These are phyloP conservation scores for Cryomyces minteri DNA, from an alignment of 495 filamentous ascomycete genomes.

Conservation along the genomic window DNA sequence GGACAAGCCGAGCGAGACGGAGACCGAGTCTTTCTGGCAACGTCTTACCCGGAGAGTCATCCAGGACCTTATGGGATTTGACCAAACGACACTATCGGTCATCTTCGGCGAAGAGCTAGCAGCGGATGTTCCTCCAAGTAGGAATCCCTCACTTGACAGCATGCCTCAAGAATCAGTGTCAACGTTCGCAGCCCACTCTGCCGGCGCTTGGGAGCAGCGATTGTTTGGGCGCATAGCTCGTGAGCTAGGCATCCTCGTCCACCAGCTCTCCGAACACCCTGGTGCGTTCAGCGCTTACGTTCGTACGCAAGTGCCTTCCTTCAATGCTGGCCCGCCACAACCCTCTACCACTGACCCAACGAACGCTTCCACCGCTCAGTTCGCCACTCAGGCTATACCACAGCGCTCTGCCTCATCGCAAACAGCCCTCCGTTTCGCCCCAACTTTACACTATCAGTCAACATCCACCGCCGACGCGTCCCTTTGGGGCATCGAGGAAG, in stretches of 20 bases:
- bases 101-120: constrained; percentile 67
- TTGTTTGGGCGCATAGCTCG: constrained; percentile 69
- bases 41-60: constrained; percentile 74
- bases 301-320: constrained; percentile 14
- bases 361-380: not conserved
- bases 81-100: constrained; percentile 64
- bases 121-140: not conserved
- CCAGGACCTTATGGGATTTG: constrained; percentile 75
- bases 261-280: constrained; percentile 63
- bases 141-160: constrained; percentile 9
- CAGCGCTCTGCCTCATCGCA: constrained; percentile 2
- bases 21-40: constrained; percentile 53
- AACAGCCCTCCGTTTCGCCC: constrained; percentile 20
- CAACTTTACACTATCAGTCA: constrained; percentile 14
- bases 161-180: constrained; percentile 11
- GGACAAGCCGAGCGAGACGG: constrained; percentile 23
- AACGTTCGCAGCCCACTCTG: constrained; percentile 4
- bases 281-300: constrained; percentile 69
- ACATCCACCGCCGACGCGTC: constrained; percentile 27
- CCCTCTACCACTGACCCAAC: not conserved
- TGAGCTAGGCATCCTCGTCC: constrained; percentile 68
- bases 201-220: constrained; percentile 45
- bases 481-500: constrained; percentile 53
- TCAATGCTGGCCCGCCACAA: constrained; percentile 31
- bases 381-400: constrained; percentile 3